Evolutionary conservation across 352 stramenopile species (phyloP).

Genomic region (Elongisporangium anandrum): DNA sequence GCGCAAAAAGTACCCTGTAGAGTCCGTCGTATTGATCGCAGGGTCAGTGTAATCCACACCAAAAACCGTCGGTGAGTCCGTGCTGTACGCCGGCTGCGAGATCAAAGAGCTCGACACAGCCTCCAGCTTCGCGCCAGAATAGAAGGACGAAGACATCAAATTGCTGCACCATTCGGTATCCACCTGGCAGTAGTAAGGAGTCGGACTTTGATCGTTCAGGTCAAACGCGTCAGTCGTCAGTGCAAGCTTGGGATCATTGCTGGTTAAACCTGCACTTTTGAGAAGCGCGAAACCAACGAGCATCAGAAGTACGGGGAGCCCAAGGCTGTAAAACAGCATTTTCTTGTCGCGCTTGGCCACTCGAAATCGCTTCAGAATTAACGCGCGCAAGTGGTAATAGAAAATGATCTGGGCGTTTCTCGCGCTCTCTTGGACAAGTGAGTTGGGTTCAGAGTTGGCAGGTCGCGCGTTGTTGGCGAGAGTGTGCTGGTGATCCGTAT

Average conservation of each 20-base stretch:
- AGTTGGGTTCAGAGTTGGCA: slow-evolving; percentile 1
- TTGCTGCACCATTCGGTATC: slow-evolving; percentile 7
- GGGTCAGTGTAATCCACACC: slow-evolving; percentile 1
- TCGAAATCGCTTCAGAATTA: slow-evolving; percentile 58
- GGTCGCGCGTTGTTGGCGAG: slow-evolving; percentile 17
- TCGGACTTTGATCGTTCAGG: slow-evolving; percentile 24
- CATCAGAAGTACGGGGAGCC: slow-evolving; percentile 52
- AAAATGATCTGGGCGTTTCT: slow-evolving; percentile 21
- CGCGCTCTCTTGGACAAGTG: slow-evolving; percentile 6
- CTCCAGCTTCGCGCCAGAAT: neutral
- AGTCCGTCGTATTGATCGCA: neutral
- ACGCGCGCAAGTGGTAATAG: slow-evolving; percentile 30
- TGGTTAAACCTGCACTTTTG: slow-evolving; percentile 23
- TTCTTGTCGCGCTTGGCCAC: slow-evolving; percentile 60
- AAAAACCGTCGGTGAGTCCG: slow-evolving; percentile 31
- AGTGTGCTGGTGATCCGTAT: slow-evolving; percentile 34
- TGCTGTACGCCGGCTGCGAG: slow-evolving; percentile 24
- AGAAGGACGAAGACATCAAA: slow-evolving; percentile 5
- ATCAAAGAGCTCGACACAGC: slow-evolving; percentile 3
- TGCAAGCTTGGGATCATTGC: slow-evolving; percentile 33
- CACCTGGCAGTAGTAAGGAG: slow-evolving; percentile 37
- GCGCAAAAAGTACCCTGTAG: neutral
- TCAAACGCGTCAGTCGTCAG: slow-evolving; percentile 18
- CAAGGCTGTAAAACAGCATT: slow-evolving; percentile 49
- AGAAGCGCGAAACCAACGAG: slow-evolving; percentile 49